These are phyloP conservation scores for Fusarium musae DNA, from an alignment of 2,329 filamentous ascomycete species.

Conservation along the genomic window DNA sequence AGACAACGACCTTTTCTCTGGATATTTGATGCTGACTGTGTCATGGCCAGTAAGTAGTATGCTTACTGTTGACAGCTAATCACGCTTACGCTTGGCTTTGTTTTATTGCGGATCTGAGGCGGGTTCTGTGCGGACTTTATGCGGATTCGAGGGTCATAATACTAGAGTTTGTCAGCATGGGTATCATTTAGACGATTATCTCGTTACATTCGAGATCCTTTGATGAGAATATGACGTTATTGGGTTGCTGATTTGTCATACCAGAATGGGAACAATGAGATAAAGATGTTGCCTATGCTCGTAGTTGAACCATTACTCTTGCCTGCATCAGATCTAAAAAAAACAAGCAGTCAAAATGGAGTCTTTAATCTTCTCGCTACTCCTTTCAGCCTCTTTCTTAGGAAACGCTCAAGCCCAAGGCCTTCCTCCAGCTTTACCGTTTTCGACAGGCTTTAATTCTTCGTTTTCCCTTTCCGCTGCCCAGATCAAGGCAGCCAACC, in stretches of 20 bases:
- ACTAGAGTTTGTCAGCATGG: not conserved
- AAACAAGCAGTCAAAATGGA: not conserved
- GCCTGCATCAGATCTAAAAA: no score
- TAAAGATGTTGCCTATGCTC: not conserved
- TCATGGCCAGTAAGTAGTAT: not conserved
- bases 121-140: not conserved
- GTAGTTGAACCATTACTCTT: no score
- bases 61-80: not conserved
- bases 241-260: not conserved
- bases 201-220: not conserved
- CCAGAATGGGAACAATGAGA: not conserved
- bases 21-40: fast-evolving
- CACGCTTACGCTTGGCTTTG: not conserved
- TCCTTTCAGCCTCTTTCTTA: fast-evolving
- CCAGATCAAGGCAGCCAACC: slow-evolving; percentile 9
- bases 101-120: not conserved
- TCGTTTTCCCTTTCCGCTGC: slow-evolving; percentile 9
- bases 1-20: fast-evolving
- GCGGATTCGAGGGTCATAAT: not conserved
- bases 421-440: not conserved
- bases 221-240: fast-evolving
- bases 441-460: slow-evolving; percentile 27
- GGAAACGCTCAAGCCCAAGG: not conserved
- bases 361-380: fast-evolving
- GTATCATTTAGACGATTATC: fast-evolving